Evolutionary conservation across 495 filamentous ascomycete genomes (phyloP), one percentile per base, ranked within the genome.

Genomic region (Penicillium steckii): DNA sequence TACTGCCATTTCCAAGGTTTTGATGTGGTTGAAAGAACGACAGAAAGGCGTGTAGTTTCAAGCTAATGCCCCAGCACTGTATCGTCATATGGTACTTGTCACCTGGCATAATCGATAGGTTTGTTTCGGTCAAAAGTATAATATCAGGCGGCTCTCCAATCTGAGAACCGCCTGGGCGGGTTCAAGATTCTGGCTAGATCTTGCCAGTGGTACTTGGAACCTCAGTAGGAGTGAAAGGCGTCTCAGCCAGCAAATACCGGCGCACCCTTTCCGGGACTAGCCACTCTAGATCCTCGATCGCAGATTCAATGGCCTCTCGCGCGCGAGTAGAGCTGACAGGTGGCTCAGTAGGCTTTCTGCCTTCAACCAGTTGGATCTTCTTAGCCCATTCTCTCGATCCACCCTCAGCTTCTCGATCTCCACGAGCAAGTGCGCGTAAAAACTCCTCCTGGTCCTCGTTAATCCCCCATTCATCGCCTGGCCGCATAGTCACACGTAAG

Each of bases 281-380:
- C 70, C 62, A 70, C 13, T 68, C 65, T 53, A 97, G 72, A 25
- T 63, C 77, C 26, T 77, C 69, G 58, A 74, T 73, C 22, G 88
- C 81, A 22, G 67, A 64, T 10, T 66, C 64, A 8, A 78, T 80
- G 3, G 87, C 86, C 53, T 84, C 77, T 40, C 93, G 80, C 3
- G 91, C 88, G 60, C 71, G 81, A 4, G 93, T 97, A 44, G 89
- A 94, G 63, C 91, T 95, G 10, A 95, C 78, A 2, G 79, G 66
- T 5, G 71, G 70, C 50, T 80, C 81, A 8, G 73, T 80, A 0
- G 76, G 79, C 48, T 69, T 69, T 33, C 70, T 71, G 1, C 81
- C 84, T 44, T 85, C 78, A 6, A 91, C 84, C 59, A 96, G 69
- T 60, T 86, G 79, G 45, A 96, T 85, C 50, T 80, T 77, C 18